Evolutionary conservation across 1,284 basidiomycete genomes (phyloP).

Genomic region (Cronartium quercuum): DNA sequence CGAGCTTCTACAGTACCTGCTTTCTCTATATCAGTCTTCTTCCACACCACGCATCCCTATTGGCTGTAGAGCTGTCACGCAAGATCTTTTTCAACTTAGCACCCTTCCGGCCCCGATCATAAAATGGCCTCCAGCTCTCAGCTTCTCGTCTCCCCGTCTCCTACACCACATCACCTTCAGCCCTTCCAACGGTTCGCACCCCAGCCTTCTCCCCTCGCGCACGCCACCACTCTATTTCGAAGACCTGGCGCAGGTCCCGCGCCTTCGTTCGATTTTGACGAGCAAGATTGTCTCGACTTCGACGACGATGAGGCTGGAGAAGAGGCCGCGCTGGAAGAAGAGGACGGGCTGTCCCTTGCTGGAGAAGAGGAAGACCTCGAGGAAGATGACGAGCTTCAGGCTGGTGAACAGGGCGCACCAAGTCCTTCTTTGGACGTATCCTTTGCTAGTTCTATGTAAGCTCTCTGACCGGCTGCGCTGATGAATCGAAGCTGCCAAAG

Average conservation of each 20-base stretch:
- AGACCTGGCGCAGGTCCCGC: neutral
- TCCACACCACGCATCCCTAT: no score
- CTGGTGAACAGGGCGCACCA: neutral
- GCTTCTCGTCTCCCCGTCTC: conserved; percentile 25
- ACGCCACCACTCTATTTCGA: neutral
- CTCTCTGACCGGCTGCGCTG: neutral
- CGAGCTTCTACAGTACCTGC: neutral
- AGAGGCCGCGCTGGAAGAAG: neutral
- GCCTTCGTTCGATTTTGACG: neutral
- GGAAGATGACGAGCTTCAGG: neutral
- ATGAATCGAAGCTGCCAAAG: neutral
- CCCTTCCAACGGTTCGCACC: conserved; percentile 22
- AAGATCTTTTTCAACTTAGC: neutral
- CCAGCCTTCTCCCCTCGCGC: conserved; percentile 21
- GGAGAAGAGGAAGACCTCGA: conserved; percentile 4
- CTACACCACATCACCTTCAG: conserved; percentile 22
- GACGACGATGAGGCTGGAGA: conserved; percentile 4
- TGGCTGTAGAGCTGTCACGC: no score
- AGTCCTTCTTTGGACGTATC: conserved; percentile 36
- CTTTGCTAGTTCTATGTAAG: conserved; percentile 37
- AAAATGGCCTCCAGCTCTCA: conserved; percentile 25
- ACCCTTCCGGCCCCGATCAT: neutral
- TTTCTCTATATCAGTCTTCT: no score
- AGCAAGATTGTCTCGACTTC: neutral
- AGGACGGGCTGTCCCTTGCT: neutral